phyloP scores from a whole-genome alignment of 495 filamentous ascomycete species.

The Cercophora sp. region DNA sequence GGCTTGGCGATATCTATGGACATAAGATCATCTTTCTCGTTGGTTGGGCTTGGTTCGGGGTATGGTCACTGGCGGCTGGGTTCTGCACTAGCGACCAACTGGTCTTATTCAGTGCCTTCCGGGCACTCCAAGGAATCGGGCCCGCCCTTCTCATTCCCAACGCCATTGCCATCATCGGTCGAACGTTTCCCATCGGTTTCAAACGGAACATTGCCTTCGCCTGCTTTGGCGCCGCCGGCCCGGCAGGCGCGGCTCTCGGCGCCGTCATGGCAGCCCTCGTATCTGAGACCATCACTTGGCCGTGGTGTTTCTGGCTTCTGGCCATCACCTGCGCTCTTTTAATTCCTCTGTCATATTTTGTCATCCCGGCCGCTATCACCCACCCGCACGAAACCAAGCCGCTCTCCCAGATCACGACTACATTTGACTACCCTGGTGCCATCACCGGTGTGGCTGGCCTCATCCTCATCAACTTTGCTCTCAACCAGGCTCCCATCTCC shows the following conservation, averaged over 20 bases:
- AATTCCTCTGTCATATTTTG: conserved; percentile 35
- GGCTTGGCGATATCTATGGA: conserved; percentile 62
- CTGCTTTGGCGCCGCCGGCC: conserved; percentile 59
- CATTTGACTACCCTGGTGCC: conserved; percentile 51
- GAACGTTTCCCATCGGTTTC: conserved; percentile 46
- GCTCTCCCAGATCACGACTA: not conserved
- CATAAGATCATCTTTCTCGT: conserved; percentile 57
- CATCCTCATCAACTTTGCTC: conserved; percentile 55
- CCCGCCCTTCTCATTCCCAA: conserved; percentile 60
- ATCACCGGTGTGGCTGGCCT: conserved; percentile 50
- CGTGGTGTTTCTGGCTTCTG: conserved; percentile 60
- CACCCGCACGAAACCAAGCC: not conserved
- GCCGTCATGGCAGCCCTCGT: conserved; percentile 49
- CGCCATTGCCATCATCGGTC: conserved; percentile 56
- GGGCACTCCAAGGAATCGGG: conserved; percentile 61
- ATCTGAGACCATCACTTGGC: conserved; percentile 55
- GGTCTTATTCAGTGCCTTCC: conserved; percentile 54
- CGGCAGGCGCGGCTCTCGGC: conserved; percentile 51
- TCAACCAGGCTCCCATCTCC: conserved; percentile 56
- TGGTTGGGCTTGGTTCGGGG: conserved; percentile 58
- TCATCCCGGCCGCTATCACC: conserved; percentile 48
- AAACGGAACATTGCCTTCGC: conserved; percentile 58
- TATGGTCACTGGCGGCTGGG: conserved; percentile 59
- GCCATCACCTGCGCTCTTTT: conserved; percentile 44
- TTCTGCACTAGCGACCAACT: conserved; percentile 32